Base-by-base conservation (phyloP, 169 alveolate genomes). In the Besnoitia besnoiti region DNA sequence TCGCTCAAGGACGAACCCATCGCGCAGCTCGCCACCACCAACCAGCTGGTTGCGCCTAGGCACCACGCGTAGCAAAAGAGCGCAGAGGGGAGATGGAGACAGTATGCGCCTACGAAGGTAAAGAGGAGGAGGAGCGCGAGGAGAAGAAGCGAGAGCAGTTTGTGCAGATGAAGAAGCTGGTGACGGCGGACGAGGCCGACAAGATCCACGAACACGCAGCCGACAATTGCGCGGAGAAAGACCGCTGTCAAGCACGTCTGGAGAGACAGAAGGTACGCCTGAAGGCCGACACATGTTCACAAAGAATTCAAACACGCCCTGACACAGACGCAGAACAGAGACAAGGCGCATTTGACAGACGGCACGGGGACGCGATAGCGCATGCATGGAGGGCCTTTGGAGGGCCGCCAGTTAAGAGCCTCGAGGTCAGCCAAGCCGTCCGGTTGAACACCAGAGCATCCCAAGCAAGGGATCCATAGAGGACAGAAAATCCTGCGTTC, bases 21-120 rank as follows among this genome's bases (percentile, higher is more conserved):
- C 75, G 73, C 49, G 61, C 85, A 87, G 21, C 85, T 33, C 7
- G 85, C 92, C 40, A 87, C 62, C 73, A 87, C 92, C n/a, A 87
- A 35, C 51, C 92, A 55, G 30, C 51, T 87, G 19, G 92, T 85
- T 14, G 62, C 73, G 40, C 92, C 92, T n/a, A 87, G 85, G 4
- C 85, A 61, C 92, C 92, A 87, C 35, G 92, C n/a, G 92, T 62
- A 87, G 33, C 61, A 82, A 33, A 87, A 75, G 39, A 87, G 80
- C 44, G 92, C 47, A 55, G 35, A 44, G 0, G 92, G 89, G 46
- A 75, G 75, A 27, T 46, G 35, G 50, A 89, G 73, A 77, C 19
- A 3, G 47, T 49, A 62, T 24, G 50, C 59, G 59, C 92, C 92
- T 40, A 75, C 88, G 35, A 89, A 88, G 0, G 92, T 75, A 79